phyloP scores from a whole-genome alignment of 129 eudicot species.

The Flaveria trinervia region DNA sequence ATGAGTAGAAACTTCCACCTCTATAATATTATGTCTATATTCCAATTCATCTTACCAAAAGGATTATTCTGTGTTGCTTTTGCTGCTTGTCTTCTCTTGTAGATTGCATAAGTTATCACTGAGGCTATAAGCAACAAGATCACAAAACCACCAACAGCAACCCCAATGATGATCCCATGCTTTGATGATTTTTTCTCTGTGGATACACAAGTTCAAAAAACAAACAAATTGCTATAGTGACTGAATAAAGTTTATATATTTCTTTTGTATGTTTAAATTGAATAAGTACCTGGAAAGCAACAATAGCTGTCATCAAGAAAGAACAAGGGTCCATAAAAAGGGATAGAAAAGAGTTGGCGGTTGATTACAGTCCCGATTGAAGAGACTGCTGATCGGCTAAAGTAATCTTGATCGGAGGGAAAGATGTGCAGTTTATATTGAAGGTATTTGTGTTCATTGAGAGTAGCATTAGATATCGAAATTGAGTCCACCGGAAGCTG shows the following conservation, averaged over 20 bases:
- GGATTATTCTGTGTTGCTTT: conserved; percentile 53
- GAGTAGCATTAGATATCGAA: conserved; percentile 44
- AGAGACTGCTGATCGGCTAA: conserved; percentile 55
- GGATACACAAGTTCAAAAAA: conserved; percentile 17
- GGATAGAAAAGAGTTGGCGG: conserved; percentile 52
- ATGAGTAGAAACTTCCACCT: not conserved
- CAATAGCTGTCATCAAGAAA: conserved; percentile 55
- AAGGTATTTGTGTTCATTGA: conserved; percentile 51
- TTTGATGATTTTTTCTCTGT: conserved; percentile 52
- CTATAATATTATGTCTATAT: not conserved
- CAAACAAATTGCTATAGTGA: conserved; percentile 7
- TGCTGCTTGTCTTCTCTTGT: conserved; percentile 53
- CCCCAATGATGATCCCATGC: conserved; percentile 61
- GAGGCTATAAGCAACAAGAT: conserved; percentile 44
- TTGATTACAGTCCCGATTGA: conserved; percentile 61
- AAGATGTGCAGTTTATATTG: conserved; percentile 52
- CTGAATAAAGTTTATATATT: not conserved
- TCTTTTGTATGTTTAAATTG: not conserved
- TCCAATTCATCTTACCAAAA: conserved; percentile 52
- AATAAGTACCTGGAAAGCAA: conserved; percentile 57
- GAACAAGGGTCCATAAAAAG: conserved; percentile 59
- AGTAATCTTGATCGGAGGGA: conserved; percentile 57
- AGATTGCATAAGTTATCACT: conserved; percentile 58
- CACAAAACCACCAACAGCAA: conserved; percentile 52
- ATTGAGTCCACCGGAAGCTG: conserved; percentile 78